A percentile compares a stretch with the other conserved stretches of the same genome.
Conservation (phyloP, 192 early-diverging fungal species). For the Coemansia sp. region DNA sequence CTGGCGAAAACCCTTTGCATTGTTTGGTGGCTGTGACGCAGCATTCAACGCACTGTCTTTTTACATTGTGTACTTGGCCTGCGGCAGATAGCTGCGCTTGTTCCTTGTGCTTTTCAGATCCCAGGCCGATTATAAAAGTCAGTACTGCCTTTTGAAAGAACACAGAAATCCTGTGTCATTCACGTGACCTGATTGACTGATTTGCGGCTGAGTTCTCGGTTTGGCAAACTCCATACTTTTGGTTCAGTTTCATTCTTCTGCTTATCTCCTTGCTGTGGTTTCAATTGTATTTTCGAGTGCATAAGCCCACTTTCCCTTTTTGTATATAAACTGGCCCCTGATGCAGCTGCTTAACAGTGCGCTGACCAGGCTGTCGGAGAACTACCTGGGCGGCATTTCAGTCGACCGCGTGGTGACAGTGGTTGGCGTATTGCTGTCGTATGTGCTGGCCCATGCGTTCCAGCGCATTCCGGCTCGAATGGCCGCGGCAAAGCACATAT, state of each 20-base stretch:
- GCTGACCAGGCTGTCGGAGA: constrained; percentile 24
- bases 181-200: no score
- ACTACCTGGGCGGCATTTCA: constrained; percentile 54
- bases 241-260: background rate
- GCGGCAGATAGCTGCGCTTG: background rate
- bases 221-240: background rate
- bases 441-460: constrained; percentile 60
- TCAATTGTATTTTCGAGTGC: no score
- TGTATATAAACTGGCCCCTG: background rate
- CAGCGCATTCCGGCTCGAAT: constrained; percentile 56
- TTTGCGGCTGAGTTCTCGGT: no score
- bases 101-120: background rate
- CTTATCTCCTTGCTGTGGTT: background rate
- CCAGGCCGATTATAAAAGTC: background rate
- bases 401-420: constrained; percentile 63
- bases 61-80: background rate
- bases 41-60: background rate
- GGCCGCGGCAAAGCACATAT: constrained; percentile 55
- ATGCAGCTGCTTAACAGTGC: constrained; percentile 36
- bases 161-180: no score
- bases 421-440: constrained; percentile 57
- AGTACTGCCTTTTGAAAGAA: background rate
- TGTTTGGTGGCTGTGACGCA: background rate
- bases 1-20: background rate
- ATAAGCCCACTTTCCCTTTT: background rate